phyloP scores from a whole-genome alignment of 345 rosid species.

The Salix dunnii region DNA sequence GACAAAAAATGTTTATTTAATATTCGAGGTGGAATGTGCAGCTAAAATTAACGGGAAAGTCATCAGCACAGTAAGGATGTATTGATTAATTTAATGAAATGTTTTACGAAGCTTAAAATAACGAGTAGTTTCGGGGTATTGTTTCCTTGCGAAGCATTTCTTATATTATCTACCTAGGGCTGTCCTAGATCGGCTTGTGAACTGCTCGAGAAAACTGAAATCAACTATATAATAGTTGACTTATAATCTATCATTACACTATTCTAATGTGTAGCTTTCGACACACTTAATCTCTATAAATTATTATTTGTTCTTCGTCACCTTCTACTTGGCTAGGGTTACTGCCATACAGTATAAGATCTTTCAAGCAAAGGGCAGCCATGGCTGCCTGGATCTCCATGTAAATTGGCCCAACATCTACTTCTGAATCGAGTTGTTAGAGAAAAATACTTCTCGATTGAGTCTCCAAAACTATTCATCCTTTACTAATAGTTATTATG shows the following conservation, averaged over 20 bases:
- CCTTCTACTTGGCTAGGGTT: not conserved
- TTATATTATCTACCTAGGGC: conserved; percentile 25
- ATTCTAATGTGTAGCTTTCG: not conserved
- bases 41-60: not conserved
- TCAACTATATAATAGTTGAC: conserved; percentile 33
- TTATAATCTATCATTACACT: conserved; percentile 9
- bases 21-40: not conserved
- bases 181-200: conserved; percentile 45
- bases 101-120: not conserved
- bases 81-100: too few relatives aligned
- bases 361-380: not conserved
- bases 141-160: not conserved
- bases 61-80: not conserved
- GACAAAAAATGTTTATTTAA: not conserved
- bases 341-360: not conserved
- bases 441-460: not conserved
- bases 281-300: not conserved
- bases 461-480: not conserved
- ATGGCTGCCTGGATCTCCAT: not conserved
- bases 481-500: too few relatives aligned
- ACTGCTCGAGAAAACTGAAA: conserved; percentile 71
- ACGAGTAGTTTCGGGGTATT: not conserved
- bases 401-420: not conserved
- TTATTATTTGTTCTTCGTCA: not conserved
- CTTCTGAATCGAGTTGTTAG: not conserved